Base-by-base conservation (phyloP, 2,329 filamentous ascomycete species). In the Colletotrichum cereale region DNA sequence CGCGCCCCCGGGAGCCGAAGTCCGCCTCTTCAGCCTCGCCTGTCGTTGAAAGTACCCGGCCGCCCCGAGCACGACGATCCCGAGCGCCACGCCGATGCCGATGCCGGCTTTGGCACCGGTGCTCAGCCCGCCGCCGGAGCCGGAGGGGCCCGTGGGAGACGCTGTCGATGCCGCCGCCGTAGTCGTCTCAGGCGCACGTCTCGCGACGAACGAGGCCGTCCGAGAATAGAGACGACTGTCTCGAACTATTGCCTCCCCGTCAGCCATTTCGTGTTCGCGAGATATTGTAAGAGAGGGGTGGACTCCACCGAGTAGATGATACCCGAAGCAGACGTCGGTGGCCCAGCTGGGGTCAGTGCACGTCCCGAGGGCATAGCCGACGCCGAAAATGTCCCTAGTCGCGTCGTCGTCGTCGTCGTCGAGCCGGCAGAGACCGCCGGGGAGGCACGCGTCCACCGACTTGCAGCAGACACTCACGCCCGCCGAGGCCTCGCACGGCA, bases 91-190 rank as follows among this genome's bases (percentile, higher is more conserved):
- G 11, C 65, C 69, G n/a, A 70, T 47, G 12, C 69, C 69, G 18
- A 72, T 61, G 29, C 66, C 66, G 12, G 69, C 60, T 47, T 72
- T 62, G 24, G 66, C 69, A 31, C 60, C 66, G 24, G 53, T 50
- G 47, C 69, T 40, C 21, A 72, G 66, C 8, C 69, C 53, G 24
- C 36, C 31, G n/a, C 42, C 14, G 26, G 52, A 38, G 12, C 34
- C 34, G 11, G 61, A 47, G 21, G 56, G 11, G 14, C 38, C 56
- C 26, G 38, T 7, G 11, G 56, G 38, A 31, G 24, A n/a, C 3
- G n/a, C 56, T n/a, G 56, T 12, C 18, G 47, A 50, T 2, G 53
- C 53, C 34, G 21, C 56, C 11, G 16, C 16, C n/a, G 56, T 21
- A 1, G 56, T 38, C 8, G 31, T 38, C n/a, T 26, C 34, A 18